Conservation (phyloP, 2,329 filamentous ascomycete genomes). For the Exophiala xenobiotica region DNA sequence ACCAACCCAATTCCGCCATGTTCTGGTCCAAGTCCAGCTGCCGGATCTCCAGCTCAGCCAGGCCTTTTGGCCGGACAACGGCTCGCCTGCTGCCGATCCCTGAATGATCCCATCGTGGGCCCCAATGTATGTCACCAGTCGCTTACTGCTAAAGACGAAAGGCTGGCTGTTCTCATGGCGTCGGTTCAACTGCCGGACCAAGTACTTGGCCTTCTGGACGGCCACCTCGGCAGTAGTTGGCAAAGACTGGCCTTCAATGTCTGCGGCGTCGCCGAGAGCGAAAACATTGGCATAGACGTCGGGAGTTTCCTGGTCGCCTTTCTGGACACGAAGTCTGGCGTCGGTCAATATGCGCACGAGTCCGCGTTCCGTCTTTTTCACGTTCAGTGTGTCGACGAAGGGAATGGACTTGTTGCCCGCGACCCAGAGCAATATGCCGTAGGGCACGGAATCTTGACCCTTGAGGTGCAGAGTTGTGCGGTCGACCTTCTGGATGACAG, state of each 20-base stretch:
- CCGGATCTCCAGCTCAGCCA: conserved; percentile 46
- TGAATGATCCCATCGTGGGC: conserved; percentile 42
- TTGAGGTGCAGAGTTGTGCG: conserved; percentile 36
- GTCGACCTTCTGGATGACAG: conserved; percentile 39
- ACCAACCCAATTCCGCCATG: conserved; percentile 35
- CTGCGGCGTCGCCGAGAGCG: conserved; percentile 34
- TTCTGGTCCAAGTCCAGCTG: conserved; percentile 37
- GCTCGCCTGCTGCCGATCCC: conserved; percentile 31
- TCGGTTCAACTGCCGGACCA: conserved; percentile 20
- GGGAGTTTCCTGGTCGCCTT: conserved; percentile 21
- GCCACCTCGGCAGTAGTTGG: conserved; percentile 27
- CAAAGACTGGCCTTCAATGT: conserved; percentile 16
- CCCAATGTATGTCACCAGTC: conserved; percentile 43
- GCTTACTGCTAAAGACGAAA: conserved; percentile 41
- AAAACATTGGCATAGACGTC: conserved; percentile 25
- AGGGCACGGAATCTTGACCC: conserved; percentile 36
- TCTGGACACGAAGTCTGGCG: conserved; percentile 29
- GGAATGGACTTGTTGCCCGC: conserved; percentile 38
- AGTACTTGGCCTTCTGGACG: conserved; percentile 24
- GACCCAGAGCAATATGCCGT: conserved; percentile 41
- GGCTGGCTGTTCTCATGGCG: conserved; percentile 10
- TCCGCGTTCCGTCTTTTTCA: conserved; percentile 35
- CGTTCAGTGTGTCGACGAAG: conserved; percentile 35
- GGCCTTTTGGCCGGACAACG: conserved; percentile 41
- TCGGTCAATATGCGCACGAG: conserved; percentile 39